Evolutionary conservation across 2,329 filamentous ascomycete genomes (phyloP).

Genomic region (Paracorniculantispora psalliotae): DNA sequence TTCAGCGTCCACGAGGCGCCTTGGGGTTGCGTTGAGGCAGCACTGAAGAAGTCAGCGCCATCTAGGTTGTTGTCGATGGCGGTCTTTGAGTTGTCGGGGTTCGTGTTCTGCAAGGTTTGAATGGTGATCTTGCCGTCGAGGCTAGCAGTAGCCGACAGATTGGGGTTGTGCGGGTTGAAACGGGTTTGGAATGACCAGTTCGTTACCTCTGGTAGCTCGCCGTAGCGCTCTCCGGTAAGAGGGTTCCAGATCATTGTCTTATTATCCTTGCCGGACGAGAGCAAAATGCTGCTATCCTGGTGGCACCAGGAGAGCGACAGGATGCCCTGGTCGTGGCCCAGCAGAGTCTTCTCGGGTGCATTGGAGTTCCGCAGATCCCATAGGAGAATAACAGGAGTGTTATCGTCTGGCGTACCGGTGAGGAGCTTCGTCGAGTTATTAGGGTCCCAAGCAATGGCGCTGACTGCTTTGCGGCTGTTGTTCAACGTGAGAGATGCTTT

Average conservation of each 20-base stretch:
- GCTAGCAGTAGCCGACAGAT: conserved; percentile 87
- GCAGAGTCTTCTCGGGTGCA: conserved; percentile 80
- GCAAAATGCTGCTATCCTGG: conserved; percentile 80
- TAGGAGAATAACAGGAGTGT: conserved; percentile 78
- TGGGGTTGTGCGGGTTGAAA: conserved; percentile 91
- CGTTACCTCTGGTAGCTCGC: conserved; percentile 95
- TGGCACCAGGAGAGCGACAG: conserved; percentile 92
- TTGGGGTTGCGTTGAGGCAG: conserved; percentile 87
- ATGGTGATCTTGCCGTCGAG: conserved; percentile 96
- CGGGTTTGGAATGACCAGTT: conserved; percentile 98
- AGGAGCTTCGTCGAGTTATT: conserved; percentile 91
- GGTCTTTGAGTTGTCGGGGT: conserved; percentile 65
- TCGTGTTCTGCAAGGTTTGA: conserved; percentile 92
- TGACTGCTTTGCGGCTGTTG: conserved; percentile 90
- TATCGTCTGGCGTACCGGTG: conserved; percentile 86
- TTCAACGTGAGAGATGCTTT: conserved; percentile 95
- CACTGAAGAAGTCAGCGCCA: conserved; percentile 94
- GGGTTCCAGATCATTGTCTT: conserved; percentile 95
- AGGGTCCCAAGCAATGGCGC: conserved; percentile 95
- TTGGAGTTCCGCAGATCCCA: conserved; percentile 98
- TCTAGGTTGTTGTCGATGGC: conserved; percentile 67
- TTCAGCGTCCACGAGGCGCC: conserved; percentile 80
- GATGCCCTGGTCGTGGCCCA: conserved; percentile 91
- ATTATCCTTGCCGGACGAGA: conserved; percentile 96
- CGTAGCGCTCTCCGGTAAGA: conserved; percentile 78